A percentile compares a stretch with the other conserved stretches of the same genome.
phyloP scores from a whole-genome alignment of 2,329 filamentous ascomycete species.

The Phialemoniopsis sp. region DNA sequence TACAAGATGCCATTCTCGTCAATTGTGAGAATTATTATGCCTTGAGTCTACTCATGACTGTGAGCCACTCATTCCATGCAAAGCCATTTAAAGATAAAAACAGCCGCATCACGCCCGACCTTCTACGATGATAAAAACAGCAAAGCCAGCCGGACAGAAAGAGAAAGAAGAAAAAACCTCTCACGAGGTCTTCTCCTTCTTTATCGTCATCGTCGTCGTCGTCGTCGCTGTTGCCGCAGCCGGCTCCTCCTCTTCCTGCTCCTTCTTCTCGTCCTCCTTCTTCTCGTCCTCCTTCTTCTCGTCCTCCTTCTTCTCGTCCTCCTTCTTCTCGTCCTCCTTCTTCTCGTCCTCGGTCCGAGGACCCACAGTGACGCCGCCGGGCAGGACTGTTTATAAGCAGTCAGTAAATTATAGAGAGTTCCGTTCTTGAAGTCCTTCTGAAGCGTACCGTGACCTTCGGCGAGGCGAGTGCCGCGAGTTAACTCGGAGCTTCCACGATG shows the following conservation, averaged over 20 bases:
- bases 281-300: slow-evolving; percentile 10
- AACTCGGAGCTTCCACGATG: too few species aligned
- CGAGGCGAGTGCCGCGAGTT: too few species aligned
- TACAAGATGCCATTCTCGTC: slow-evolving; percentile 1
- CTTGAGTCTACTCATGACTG: slow-evolving; percentile 4
- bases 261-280: slow-evolving; percentile 14
- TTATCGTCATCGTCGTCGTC: neutral
- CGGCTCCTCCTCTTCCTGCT: slow-evolving; percentile 19
- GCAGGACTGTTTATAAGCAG: too few species aligned
- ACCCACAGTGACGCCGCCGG: too few species aligned
- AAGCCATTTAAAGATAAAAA: slow-evolving; percentile 10
- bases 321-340: slow-evolving; percentile 21
- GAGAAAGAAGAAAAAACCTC: neutral
- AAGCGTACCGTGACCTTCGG: too few species aligned
- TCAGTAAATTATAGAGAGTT: too few species aligned
- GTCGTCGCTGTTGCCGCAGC: neutral
- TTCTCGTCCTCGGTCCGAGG: slow-evolving; percentile 19
- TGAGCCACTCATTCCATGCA: slow-evolving; percentile 9
- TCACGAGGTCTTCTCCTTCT: neutral
- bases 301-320: slow-evolving; percentile 23
- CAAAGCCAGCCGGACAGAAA: slow-evolving; percentile 14
- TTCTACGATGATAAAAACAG: slow-evolving; percentile 17
- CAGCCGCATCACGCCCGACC: slow-evolving; percentile 11
- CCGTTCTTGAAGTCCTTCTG: too few species aligned
- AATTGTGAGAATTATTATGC: slow-evolving; percentile 1